Conservation (phyloP, 129 eudicot species). For the Flaveria ramosissima region DNA sequence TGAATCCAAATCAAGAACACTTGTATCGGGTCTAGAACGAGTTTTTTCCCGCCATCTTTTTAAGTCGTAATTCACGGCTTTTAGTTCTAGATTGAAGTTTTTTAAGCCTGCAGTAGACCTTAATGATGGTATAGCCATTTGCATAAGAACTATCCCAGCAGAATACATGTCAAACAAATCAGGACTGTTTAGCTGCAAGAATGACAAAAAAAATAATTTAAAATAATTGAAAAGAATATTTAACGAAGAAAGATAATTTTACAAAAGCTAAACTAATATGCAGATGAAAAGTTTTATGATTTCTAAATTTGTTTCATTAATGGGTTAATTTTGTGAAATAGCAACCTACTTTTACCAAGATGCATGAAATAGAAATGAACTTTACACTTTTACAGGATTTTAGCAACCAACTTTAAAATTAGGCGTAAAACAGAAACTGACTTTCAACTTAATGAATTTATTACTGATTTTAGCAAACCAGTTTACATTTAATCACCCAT, state of each 20-base stretch:
- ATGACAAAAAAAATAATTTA: not conserved
- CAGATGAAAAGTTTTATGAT: no score
- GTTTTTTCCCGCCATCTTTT: conserved; percentile 83
- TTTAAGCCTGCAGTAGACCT: conserved; percentile 82
- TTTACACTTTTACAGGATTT: not conserved
- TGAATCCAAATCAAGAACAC: conserved; percentile 83
- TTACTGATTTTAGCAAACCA: not conserved
- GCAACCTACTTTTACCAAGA: not conserved
- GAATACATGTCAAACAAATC: conserved; percentile 96
- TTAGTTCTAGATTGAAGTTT: conserved; percentile 81
- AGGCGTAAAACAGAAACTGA: not conserved
- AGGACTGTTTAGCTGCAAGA: conserved; percentile 84
- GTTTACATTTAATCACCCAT: not conserved
- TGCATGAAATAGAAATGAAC: not conserved
- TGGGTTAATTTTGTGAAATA: not conserved
- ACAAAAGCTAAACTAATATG: no score
- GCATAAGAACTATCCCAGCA: conserved; percentile 91
- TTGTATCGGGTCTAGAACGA: conserved; percentile 72
- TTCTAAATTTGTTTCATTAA: not conserved
- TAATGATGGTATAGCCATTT: conserved; percentile 86
- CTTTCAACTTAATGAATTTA: not conserved
- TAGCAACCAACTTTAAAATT: not conserved
- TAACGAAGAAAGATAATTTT: not conserved
- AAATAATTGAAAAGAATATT: not conserved
- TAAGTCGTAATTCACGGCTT: conserved; percentile 76